These are phyloP conservation scores for Phytophthora kernoviae DNA, from an alignment of 352 stramenopile genomes.

Conservation along the genomic window DNA sequence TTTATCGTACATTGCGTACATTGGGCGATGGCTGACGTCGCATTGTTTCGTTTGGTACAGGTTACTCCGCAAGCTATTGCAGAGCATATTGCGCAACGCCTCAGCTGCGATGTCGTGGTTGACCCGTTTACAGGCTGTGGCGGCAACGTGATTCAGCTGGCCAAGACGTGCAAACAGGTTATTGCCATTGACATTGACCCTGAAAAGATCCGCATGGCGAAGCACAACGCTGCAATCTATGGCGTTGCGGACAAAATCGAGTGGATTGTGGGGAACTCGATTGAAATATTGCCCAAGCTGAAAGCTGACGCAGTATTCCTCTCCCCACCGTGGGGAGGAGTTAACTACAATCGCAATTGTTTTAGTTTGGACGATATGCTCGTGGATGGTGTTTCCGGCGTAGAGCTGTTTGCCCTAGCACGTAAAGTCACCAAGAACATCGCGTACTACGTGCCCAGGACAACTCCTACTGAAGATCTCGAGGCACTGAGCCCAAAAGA, in stretches of 20 bases:
- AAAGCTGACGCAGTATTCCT: conserved; percentile 91
- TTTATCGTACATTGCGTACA: background rate
- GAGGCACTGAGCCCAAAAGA: conserved; percentile 56
- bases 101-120: conserved; percentile 84
- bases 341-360: conserved; percentile 69
- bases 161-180: conserved; percentile 86
- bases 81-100: conserved; percentile 82
- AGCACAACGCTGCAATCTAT: conserved; percentile 92
- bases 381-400: conserved; percentile 59
- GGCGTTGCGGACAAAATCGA: conserved; percentile 91
- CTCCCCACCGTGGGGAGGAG: conserved; percentile 89
- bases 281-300: conserved; percentile 77
- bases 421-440: conserved; percentile 70
- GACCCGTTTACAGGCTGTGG: conserved; percentile 93
- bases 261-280: conserved; percentile 90
- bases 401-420: conserved; percentile 69
- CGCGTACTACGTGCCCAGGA: conserved; percentile 84
- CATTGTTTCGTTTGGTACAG: conserved; percentile 17
- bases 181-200: conserved; percentile 94
- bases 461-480: conserved; percentile 57
- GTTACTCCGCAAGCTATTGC: conserved; percentile 93
- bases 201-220: conserved; percentile 88
- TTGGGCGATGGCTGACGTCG: background rate
- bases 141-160: conserved; percentile 94
- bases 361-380: conserved; percentile 75